These are phyloP conservation scores for Hymenoscyphus fructigenus DNA, from an alignment of 2,329 filamentous ascomycete species.

Conservation along the genomic window DNA sequence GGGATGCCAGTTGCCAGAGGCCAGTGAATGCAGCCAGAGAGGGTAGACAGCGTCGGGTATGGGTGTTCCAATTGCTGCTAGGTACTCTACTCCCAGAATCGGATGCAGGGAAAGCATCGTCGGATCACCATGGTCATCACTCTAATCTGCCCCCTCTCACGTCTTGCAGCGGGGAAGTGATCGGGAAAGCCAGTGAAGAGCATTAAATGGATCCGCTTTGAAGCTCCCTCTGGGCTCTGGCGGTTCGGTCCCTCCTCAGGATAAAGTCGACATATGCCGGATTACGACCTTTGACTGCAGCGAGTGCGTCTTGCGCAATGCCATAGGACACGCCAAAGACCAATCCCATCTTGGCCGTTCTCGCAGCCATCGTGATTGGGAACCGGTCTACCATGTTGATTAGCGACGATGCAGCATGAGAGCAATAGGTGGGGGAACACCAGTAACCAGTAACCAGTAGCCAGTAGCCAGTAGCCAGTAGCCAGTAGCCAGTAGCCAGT, in stretches of 20 bases:
- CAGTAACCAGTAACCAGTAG: background rate
- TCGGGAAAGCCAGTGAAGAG: too few relatives aligned
- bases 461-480: too few relatives aligned
- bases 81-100: too few relatives aligned
- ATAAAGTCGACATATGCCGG: constrained; percentile 74
- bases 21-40: too few relatives aligned
- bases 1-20: background rate
- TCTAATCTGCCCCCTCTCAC: too few relatives aligned
- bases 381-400: constrained; percentile 62
- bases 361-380: constrained; percentile 71
- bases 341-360: constrained; percentile 78
- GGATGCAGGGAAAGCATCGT: too few relatives aligned
- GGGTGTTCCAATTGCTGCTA: too few relatives aligned
- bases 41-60: too few relatives aligned
- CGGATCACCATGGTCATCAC: too few relatives aligned
- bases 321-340: constrained; percentile 79
- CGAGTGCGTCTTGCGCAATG: constrained; percentile 73
- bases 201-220: constrained; percentile 6
- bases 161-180: too few relatives aligned
- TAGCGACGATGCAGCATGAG: constrained; percentile 7
- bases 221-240: background rate
- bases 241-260: constrained; percentile 44
- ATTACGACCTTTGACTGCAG: constrained; percentile 66
- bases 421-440: background rate
- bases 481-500: background rate